A percentile compares a stretch with the other conserved stretches of the same genome.
phyloP scores from a whole-genome alignment of 1,284 basidiomycete species.

The Athelia sp. region DNA sequence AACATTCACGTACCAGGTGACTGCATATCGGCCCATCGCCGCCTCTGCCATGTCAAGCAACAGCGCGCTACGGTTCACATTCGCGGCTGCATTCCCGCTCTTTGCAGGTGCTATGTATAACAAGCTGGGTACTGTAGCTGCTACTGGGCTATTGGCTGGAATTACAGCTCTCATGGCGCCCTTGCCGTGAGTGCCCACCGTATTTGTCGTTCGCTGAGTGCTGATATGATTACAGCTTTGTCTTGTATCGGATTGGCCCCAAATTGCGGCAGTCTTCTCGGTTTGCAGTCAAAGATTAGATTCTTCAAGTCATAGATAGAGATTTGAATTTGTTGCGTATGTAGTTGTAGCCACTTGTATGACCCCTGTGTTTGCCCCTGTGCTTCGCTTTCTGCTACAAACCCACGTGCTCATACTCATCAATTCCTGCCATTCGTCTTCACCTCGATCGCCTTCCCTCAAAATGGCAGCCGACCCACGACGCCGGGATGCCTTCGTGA shows the following conservation, averaged over 20 bases:
- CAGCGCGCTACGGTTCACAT: conserved; percentile 57
- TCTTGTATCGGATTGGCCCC: conserved; percentile 33
- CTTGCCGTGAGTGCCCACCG: conserved; percentile 48
- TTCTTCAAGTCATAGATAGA: no score
- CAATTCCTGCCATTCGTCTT: no score
- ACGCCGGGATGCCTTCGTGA: neutral
- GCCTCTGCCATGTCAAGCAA: conserved; percentile 77
- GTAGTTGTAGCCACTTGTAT: neutral
- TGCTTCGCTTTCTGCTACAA: no score
- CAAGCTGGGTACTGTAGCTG: conserved; percentile 65
- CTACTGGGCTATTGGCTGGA: conserved; percentile 72
- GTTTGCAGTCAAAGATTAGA: conserved; percentile 20
- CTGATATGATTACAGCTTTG: conserved; percentile 20
- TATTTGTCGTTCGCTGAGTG: neutral
- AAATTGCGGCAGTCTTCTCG: conserved; percentile 26
- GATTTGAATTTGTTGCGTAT: neutral
- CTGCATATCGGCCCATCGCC: conserved; percentile 73
- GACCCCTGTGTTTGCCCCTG: neutral
- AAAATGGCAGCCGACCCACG: neutral
- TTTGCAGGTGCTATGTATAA: conserved; percentile 58
- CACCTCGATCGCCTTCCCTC: no score
- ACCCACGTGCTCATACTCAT: no score
- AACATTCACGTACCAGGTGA: conserved; percentile 69
- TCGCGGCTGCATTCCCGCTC: conserved; percentile 73
- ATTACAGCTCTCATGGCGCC: conserved; percentile 66